A percentile compares a stretch with the other conserved stretches of the same genome.
These are phyloP conservation scores for Suillus sp. DNA, from an alignment of 768 basidiomycete species.

Conservation along the genomic window DNA sequence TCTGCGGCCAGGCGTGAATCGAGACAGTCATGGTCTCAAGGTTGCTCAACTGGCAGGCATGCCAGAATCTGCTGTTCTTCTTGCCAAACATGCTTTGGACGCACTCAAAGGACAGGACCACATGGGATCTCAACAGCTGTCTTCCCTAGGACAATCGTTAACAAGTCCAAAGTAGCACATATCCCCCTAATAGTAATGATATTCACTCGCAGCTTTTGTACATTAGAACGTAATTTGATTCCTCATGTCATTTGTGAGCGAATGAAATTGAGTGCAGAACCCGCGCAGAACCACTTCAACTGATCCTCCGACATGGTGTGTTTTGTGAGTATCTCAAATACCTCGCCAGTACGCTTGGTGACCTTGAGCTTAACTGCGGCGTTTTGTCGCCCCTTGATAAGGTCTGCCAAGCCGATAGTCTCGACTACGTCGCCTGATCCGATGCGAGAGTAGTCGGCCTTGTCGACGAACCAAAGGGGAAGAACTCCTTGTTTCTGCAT, in stretches of 20 bases:
- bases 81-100: conserved; percentile 59
- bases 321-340: conserved; percentile 68
- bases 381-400: conserved; percentile 50
- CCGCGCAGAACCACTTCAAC: conserved; percentile 85
- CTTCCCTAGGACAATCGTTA: conserved; percentile 33
- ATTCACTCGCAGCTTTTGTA: not conserved
- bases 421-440: conserved; percentile 79
- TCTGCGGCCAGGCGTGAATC: conserved; percentile 81
- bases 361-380: conserved; percentile 59
- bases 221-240: not conserved
- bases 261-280: conserved; percentile 90
- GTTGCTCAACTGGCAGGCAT: conserved; percentile 88
- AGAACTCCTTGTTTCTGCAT: conserved; percentile 94
- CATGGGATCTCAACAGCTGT: conserved; percentile 32
- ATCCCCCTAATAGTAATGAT: not conserved
- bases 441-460: conserved; percentile 82
- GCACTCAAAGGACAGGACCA: conserved; percentile 36
- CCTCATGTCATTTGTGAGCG: conserved; percentile 50
- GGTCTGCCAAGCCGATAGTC: conserved; percentile 77
- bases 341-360: conserved; percentile 61
- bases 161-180: conserved; percentile 14
- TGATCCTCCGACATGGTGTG: conserved; percentile 94
- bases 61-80: conserved; percentile 58
- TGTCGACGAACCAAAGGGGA: conserved; percentile 92
- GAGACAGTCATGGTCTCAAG: conserved; percentile 88